Evolutionary conservation across 139 green algal species (phyloP), one percentile per base, ranked within the genome.

Genomic region (Zygnema cylindricum): DNA sequence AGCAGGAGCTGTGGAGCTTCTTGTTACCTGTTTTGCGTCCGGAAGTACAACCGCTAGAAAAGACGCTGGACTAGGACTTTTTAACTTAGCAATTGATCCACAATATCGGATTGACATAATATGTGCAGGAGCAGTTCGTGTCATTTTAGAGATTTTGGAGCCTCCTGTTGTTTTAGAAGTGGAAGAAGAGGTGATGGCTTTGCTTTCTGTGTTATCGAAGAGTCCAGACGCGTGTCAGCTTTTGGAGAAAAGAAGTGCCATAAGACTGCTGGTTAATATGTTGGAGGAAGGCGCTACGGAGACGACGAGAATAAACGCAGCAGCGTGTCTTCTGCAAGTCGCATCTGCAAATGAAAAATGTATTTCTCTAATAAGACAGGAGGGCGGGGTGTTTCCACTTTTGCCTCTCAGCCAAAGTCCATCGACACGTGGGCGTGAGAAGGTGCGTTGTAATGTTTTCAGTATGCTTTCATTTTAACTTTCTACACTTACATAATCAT

Each of bases 71-170:
- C 25, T 85, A 1, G 84, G 71, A 1, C 84, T 89, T 23, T 89
- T 88, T 71, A 89, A 76, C 25, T 71, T 89, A 30, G 71, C 76
- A 1, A 89, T 76, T 3, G 25, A 87, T 1, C 57, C 33, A 1
- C 25, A 40, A n/a, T 77, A 32, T 54, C 36, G 36, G 16, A 54
- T 40, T 2, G 42, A 87, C 3, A 87, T 87, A 32, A 16, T 87
- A 2, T 49, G 40, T 11, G 42, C 41, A 7, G 81, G 81, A 32
- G 40, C 40, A 7, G 43, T 87, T 3, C 42, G 55, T 69, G 16
- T 40, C 25, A 41, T 87, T 1, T 30, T 87, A 33, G 30, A 41
- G 23, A 69, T 78, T 43, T 63, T 86, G 1, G 78, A 86, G 38
- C 25, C 38, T 38, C 39, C 41, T 16, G 78, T 41, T 38, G 57